phyloP scores from a whole-genome alignment of 352 stramenopile species.

The Phytophthora palmivora region DNA sequence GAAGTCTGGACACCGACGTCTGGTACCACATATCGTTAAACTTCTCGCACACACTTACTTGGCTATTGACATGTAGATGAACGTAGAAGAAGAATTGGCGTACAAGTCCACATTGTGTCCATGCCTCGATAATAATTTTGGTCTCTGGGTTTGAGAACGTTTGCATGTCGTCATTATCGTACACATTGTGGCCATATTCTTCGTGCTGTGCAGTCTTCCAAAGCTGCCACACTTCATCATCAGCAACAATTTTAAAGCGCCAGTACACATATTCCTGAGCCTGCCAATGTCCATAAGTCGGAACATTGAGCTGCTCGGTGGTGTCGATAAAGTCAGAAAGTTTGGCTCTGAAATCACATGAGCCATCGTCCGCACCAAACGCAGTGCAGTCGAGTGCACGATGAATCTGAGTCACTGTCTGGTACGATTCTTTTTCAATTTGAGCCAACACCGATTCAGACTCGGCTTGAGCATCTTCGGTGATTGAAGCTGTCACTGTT shows the following conservation, averaged over 20 bases:
- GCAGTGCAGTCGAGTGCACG: constrained; percentile 56
- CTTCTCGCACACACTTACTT: constrained; percentile 55
- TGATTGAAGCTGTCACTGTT: constrained; percentile 41
- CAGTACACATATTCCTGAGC: constrained; percentile 63
- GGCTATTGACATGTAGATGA: constrained; percentile 55
- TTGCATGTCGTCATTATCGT: constrained; percentile 32
- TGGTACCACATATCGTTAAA: constrained; percentile 82
- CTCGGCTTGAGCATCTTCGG: constrained; percentile 23
- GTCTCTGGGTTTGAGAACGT: constrained; percentile 52
- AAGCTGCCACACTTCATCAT: constrained; percentile 47
- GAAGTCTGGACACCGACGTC: constrained; percentile 40
- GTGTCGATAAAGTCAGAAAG: constrained; percentile 53
- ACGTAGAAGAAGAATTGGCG: constrained; percentile 56
- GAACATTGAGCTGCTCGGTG: constrained; percentile 29
- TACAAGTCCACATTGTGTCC: constrained; percentile 64
- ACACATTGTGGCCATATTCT: constrained; percentile 16
- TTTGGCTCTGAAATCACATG: constrained; percentile 45
- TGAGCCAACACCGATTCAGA: constrained; percentile 50
- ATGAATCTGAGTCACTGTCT: constrained; percentile 71
- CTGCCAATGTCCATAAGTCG: constrained; percentile 1
- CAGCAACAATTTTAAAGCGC: constrained; percentile 59
- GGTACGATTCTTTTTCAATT: constrained; percentile 45
- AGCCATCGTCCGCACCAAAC: constrained; percentile 34
- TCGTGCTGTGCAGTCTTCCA: constrained; percentile 41
- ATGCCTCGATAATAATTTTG: constrained; percentile 63